These are phyloP conservation scores for Dacryopinax primogenitus DNA, from an alignment of 768 basidiomycete species.

Conservation along the genomic window DNA sequence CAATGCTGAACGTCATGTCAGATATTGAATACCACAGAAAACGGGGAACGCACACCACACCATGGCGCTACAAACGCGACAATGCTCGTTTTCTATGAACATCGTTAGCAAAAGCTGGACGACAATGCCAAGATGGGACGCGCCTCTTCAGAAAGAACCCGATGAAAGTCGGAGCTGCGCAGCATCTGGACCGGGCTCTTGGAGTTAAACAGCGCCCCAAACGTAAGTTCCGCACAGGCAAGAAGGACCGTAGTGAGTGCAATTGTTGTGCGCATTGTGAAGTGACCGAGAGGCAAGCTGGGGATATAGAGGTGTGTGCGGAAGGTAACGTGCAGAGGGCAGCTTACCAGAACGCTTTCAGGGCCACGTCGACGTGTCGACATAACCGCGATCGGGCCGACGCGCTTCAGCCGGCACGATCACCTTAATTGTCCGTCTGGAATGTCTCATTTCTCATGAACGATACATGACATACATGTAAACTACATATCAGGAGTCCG, in stretches of 20 bases:
- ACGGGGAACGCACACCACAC: constrained; percentile 57
- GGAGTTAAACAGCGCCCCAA: constrained; percentile 6
- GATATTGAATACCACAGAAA: neutral
- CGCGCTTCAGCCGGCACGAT: too few relatives aligned
- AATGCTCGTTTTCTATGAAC: constrained; percentile 49
- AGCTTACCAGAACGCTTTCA: neutral
- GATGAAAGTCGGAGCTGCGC: constrained; percentile 54
- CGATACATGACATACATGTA: neutral
- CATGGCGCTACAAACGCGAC: constrained; percentile 93
- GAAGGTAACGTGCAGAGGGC: neutral
- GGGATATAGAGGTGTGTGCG: constrained; percentile 8
- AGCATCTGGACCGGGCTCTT: constrained; percentile 60
- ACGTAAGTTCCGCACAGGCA: neutral
- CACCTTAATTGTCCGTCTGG: too few relatives aligned
- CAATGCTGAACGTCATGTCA: constrained; percentile 47
- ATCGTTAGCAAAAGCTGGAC: neutral
- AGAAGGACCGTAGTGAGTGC: constrained; percentile 8
- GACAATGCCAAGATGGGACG: constrained; percentile 11
- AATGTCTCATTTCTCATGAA: neutral
- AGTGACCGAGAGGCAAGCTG: neutral
- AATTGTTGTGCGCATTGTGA: neutral
- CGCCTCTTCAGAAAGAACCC: constrained; percentile 62
- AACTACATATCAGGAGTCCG: too few relatives aligned
- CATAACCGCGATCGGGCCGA: too few relatives aligned
- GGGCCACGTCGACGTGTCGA: constrained; percentile 7